Evolutionary conservation across 768 basidiomycete genomes (phyloP).

Genomic region (Lactarius deliciosus): DNA sequence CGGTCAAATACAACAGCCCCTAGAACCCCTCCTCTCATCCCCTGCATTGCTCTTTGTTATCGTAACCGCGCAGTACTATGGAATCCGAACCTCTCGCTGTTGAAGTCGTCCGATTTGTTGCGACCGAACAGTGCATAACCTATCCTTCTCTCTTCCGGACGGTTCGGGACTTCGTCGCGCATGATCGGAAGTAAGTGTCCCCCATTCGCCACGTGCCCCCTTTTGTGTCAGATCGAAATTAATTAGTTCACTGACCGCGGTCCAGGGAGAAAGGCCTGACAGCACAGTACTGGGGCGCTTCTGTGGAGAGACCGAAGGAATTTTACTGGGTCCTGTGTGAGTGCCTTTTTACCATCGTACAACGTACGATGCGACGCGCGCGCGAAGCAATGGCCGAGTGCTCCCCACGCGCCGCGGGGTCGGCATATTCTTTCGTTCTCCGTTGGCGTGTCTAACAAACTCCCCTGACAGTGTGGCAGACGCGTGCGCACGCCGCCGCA

Average conservation of each 20-base stretch:
- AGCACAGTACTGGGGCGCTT: slow-evolving; percentile 21
- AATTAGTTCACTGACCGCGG: background rate
- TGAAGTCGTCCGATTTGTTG: slow-evolving; percentile 5
- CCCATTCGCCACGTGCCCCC: too few species aligned
- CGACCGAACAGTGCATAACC: background rate
- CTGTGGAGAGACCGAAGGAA: background rate
- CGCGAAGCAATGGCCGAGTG: too few species aligned
- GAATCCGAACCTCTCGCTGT: background rate
- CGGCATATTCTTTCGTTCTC: too few species aligned
- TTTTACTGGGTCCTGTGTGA: slow-evolving; percentile 16
- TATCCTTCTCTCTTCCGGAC: slow-evolving; percentile 13
- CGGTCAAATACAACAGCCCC: too few species aligned
- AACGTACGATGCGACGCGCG: too few species aligned
- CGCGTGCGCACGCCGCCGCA: slow-evolving; percentile 6
- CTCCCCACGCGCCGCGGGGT: too few species aligned
- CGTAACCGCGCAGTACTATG: background rate
- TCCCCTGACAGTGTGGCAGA: slow-evolving; percentile 11
- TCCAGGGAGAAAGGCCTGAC: slow-evolving; percentile 14
- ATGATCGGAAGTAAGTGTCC: slow-evolving; percentile 1
- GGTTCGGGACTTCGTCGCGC: background rate
- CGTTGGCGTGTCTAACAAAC: too few species aligned
- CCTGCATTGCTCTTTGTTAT: background rate
- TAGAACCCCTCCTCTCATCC: too few species aligned
- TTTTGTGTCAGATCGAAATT: background rate
- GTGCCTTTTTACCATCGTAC: background rate